Conservation (phyloP, 805 yeast species). For the Cyberlindnera petersonii region DNA sequence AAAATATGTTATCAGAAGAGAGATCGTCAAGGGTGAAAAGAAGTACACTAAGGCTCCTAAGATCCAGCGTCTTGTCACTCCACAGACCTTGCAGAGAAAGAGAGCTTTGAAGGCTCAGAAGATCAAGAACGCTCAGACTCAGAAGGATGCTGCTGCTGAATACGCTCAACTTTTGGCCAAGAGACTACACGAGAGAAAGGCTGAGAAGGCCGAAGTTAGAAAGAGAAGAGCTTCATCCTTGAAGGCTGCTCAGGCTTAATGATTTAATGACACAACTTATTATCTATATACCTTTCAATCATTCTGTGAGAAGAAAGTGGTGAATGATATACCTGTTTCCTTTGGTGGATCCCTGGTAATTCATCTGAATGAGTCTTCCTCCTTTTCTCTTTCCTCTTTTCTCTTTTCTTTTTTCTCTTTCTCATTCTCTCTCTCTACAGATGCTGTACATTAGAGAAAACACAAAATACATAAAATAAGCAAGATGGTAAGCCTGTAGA, state of each 20-base stretch:
- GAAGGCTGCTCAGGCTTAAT: conserved; percentile 37
- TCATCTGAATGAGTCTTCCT: too few species aligned
- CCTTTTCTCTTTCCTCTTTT: too few species aligned
- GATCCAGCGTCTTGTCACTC: conserved; percentile 99
- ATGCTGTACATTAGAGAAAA: conserved; percentile 8
- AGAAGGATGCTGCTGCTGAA: conserved; percentile 99
- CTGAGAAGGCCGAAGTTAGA: conserved; percentile 96
- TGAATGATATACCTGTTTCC: too few species aligned
- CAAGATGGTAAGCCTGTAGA: too few species aligned
- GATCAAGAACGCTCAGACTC: conserved; percentile 95
- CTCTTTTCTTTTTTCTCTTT: too few species aligned
- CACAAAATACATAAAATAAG: conserved; percentile 1
- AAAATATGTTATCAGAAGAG: conserved; percentile 95
- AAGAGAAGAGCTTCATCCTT: conserved; percentile 99
- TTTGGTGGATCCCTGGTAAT: too few species aligned
- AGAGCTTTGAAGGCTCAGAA: conserved; percentile 91
- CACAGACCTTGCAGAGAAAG: conserved; percentile 99
- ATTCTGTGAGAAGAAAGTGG: conserved; percentile 90
- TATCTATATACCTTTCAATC: too few species aligned
- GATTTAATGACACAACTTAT: conserved; percentile 6
- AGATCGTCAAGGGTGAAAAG: conserved; percentile 96
- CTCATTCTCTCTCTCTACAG: too few species aligned
- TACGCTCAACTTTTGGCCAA: conserved; percentile 98
- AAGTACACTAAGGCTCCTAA: conserved; percentile 99
- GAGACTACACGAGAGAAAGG: conserved; percentile 97